Base-by-base conservation (phyloP, 1,284 basidiomycete species). In the Chalciporus sp. region DNA sequence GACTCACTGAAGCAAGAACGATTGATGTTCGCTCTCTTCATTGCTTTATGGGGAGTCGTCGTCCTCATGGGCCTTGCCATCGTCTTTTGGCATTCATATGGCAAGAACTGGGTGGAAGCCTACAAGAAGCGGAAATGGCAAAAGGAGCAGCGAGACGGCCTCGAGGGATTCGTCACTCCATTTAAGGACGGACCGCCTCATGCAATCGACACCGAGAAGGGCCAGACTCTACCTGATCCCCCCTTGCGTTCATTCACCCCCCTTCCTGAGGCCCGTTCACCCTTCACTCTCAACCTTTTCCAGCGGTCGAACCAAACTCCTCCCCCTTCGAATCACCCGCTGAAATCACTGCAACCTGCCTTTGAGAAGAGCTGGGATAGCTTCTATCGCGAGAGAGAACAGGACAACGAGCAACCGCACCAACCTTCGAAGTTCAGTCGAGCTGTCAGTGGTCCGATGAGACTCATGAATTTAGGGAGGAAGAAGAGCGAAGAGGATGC, bases 1-100 rank as follows among this genome's bases (percentile, higher is more conserved):
- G 73, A 74, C 17, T 82, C 85, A 12, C 76, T 98, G 57, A 78
- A 84, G 71, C 86, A 88, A 68, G 93, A 97, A 71, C 83, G 87
- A 27, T 68, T 88, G 52, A 90, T 95, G 79, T 97, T 96, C 71
- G 70, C 72, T 3, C 77, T 94, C 56, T 90, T 97, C 74, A 78
- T 96, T 53, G 87, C 75, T 0, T 74, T 96, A 1, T 98, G 93
- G 88, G 79, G 71, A 16, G 43, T 92, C 29, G 89, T 94, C 42
- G 81, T 92, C 16, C 58, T 92, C 55, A 86, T 93, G 79, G 93
- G 78, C 2, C 61, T 90, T 29, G 60, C 69, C 46, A 75, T 89
- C 58, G 76, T 92, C 47, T 73, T 83, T 56, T 91, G 86, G 85
- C 76, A 88, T 63, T 78, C 86, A 9, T 84, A 82, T 64, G 82